Base-by-base conservation (phyloP, 2,329 filamentous ascomycete genomes). In the Pezicula radicicola region DNA sequence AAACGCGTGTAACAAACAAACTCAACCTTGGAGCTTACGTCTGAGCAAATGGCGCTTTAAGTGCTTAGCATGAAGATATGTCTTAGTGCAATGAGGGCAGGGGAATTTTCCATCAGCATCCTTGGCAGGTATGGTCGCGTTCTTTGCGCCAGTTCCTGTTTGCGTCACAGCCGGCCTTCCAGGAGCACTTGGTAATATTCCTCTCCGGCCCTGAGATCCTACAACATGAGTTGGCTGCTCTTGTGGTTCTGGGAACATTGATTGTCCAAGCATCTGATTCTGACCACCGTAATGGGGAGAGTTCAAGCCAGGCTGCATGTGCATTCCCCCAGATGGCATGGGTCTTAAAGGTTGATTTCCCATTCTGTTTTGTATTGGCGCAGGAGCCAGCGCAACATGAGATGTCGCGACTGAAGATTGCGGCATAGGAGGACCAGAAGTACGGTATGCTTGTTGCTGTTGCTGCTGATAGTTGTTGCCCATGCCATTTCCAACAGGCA, bases 21-120 rank as follows among this genome's bases (percentile, higher is more conserved):
- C 36, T 48, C 49, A 48, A 16, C 6, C 30, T 50, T 46, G 42
- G 30, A 58, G 88, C 92, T 91, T 82, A 97, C 93, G 94, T 80
- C 94, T 82, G 63, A 97, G 77, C 54, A 97, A 81, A 79, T 97
- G 94, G 65, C 94, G 88, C 81, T 97, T 97, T 63, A 97, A 74
- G 73, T 97, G 94, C 79, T 99, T 97, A 44, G 93, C 89, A 70
- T 97, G 94, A 52, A 97, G 79, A 68, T 99, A 99, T 6, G 92
- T 97, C 79, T 97, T 97, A 65, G 91, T 96, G 75, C 94, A 99
- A 71, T 97, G 92, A 64, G 91, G 91, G 74, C 94, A 99, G 54
- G 94, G 93, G 68, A 95, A 99, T 76, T 97, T 97, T 67, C 94
- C 94, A 69, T 97, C 93, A 8, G 91, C 91, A 71, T 97, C 93